phyloP scores from a whole-genome alignment of 1,284 basidiomycete species.

The Ceratobasidium sp. region DNA sequence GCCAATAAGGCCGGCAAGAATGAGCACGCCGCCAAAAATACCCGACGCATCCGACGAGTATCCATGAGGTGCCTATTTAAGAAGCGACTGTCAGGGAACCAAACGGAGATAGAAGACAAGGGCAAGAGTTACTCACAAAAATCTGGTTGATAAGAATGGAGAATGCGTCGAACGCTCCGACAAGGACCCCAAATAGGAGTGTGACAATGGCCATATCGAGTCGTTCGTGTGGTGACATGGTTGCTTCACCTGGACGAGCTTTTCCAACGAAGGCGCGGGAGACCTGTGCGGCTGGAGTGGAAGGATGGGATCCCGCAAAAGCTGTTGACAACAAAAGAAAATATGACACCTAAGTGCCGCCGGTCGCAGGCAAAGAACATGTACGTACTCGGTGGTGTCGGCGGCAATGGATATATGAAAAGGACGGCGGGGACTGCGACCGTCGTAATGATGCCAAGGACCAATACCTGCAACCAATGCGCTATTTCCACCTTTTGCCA shows the following conservation, averaged over 20 bases:
- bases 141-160: constrained; percentile 74
- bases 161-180: constrained; percentile 69
- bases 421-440: constrained; percentile 68
- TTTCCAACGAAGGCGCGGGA: constrained; percentile 68
- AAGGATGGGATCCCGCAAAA: constrained; percentile 70
- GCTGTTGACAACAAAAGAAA: constrained; percentile 59
- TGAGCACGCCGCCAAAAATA: constrained; percentile 61
- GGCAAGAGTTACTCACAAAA: constrained; percentile 62
- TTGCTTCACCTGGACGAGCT: constrained; percentile 59
- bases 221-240: constrained; percentile 73
- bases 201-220: constrained; percentile 73
- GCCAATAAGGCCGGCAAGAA: constrained; percentile 70
- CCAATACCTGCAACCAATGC: constrained; percentile 67
- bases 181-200: constrained; percentile 71
- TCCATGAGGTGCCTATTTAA: constrained; percentile 72
- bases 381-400: constrained; percentile 77
- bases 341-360: not conserved
- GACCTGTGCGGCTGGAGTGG: constrained; percentile 67
- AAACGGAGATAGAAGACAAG: not conserved
- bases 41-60: constrained; percentile 74
- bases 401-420: constrained; percentile 69
- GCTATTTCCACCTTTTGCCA: constrained; percentile 39
- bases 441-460: constrained; percentile 77
- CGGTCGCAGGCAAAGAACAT: not conserved
- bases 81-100: not conserved